Percentiles rank a stretch among this genome's conserved stretches.
phyloP scores from a whole-genome alignment of 179 eudicot species.

The Heliamphora pulchella region DNA sequence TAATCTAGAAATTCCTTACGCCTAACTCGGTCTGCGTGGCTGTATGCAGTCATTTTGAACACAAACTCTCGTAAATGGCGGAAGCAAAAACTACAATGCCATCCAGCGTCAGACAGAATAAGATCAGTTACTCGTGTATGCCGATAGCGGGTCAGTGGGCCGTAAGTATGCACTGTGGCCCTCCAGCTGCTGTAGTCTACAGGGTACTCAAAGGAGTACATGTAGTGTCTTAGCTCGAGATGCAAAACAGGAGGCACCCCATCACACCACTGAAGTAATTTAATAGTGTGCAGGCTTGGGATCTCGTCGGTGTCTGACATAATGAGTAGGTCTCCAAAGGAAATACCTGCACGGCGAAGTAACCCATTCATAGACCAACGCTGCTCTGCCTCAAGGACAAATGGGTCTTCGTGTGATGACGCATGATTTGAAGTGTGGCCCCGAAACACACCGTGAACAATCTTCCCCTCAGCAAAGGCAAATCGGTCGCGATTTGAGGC shows the following conservation, averaged over 20 bases:
- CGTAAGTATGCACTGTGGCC: slow-evolving; percentile 51
- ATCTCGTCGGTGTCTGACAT: slow-evolving; percentile 85
- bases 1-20: slow-evolving; percentile 43
- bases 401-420: slow-evolving; percentile 40
- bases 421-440: slow-evolving; percentile 28
- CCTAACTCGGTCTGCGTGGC: slow-evolving; percentile 82
- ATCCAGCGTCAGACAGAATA: slow-evolving; percentile 75
- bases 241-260: slow-evolving; percentile 59
- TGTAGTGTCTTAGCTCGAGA: slow-evolving; percentile 60
- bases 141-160: slow-evolving; percentile 38
- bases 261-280: slow-evolving; percentile 73
- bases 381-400: slow-evolving; percentile 46
- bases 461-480: slow-evolving; percentile 51
- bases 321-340: slow-evolving; percentile 57
- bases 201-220: slow-evolving; percentile 89
- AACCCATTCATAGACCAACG: slow-evolving; percentile 53
- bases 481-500: slow-evolving; percentile 43
- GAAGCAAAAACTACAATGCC: slow-evolving; percentile 94
- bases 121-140: slow-evolving; percentile 57
- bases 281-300: slow-evolving; percentile 70
- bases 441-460: slow-evolving; percentile 49
- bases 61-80: slow-evolving; percentile 51
- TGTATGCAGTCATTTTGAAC: slow-evolving; percentile 84
- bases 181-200: slow-evolving; percentile 85
- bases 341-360: slow-evolving; percentile 49